Evolutionary conservation across 345 rosid genomes (phyloP).

Genomic region (Acer campestre): DNA sequence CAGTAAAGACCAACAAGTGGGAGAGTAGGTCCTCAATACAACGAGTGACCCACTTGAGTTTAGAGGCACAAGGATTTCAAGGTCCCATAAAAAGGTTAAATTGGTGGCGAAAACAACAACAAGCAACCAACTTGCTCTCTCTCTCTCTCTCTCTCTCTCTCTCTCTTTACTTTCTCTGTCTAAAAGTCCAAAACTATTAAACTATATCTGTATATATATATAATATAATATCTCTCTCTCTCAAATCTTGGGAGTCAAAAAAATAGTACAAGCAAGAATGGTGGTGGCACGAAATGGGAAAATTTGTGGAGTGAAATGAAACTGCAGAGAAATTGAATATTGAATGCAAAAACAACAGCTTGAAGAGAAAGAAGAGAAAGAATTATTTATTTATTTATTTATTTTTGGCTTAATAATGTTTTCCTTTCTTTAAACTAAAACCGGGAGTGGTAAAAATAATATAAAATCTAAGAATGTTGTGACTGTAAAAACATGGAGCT

Average conservation of each 20-base stretch:
- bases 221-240: no score
- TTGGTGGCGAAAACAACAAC: conserved; percentile 34
- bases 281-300: background rate
- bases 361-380: background rate
- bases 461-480: background rate
- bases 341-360: background rate
- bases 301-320: background rate
- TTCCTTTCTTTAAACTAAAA: background rate
- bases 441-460: background rate
- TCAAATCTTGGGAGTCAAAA: background rate
- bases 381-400: background rate
- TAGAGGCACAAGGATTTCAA: conserved; percentile 38
- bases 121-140: conserved; percentile 18
- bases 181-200: conserved; percentile 19
- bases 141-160: conserved; percentile 17
- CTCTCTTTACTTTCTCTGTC: background rate
- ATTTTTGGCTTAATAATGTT: background rate
- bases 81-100: conserved; percentile 37
- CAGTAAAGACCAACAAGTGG: conserved; percentile 45
- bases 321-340: background rate
- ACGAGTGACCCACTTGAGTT: conserved; percentile 41
- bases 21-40: conserved; percentile 42
- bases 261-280: background rate
- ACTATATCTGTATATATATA: background rate
- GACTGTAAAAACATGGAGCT: background rate